Percentiles rank a stretch among this genome's conserved stretches.
These are phyloP conservation scores for Epichloe elymi DNA, from an alignment of 2,329 filamentous ascomycete species.

Conservation along the genomic window DNA sequence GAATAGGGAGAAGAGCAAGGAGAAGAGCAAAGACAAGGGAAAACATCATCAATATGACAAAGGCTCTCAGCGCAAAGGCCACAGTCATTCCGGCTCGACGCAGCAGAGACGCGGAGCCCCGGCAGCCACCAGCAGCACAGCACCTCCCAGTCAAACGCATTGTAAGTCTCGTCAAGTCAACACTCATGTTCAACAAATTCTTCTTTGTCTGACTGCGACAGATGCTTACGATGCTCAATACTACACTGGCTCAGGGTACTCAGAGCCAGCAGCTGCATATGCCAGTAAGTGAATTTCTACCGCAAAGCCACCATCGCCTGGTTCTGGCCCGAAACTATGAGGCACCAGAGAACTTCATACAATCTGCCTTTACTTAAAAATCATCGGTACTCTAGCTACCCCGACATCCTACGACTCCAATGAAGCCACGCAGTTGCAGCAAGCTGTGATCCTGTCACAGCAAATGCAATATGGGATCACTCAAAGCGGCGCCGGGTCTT, in stretches of 20 bases:
- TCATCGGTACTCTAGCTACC: not conserved
- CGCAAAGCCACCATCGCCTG: not conserved
- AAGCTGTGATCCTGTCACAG: not conserved
- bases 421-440: not conserved
- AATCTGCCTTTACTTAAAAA: not conserved
- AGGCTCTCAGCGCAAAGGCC: not conserved
- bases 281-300: not conserved
- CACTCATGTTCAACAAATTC: not conserved
- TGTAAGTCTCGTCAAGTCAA: not conserved
- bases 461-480: not conserved
- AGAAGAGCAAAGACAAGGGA: not conserved
- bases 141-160: not conserved
- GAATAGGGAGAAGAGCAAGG: not conserved
- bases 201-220: not conserved
- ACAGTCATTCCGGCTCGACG: not conserved
- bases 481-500: not conserved
- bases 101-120: not conserved
- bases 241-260: not conserved
- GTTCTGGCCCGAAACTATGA: not conserved
- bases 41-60: conserved; percentile 1
- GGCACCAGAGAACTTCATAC: not conserved
- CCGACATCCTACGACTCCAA: not conserved
- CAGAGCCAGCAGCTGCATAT: not conserved
- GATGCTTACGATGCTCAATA: not conserved
- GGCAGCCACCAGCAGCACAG: not conserved